Base-by-base conservation (phyloP, 371 early-diverging fungal genomes). In the Dinochytrium kinnereticum region DNA sequence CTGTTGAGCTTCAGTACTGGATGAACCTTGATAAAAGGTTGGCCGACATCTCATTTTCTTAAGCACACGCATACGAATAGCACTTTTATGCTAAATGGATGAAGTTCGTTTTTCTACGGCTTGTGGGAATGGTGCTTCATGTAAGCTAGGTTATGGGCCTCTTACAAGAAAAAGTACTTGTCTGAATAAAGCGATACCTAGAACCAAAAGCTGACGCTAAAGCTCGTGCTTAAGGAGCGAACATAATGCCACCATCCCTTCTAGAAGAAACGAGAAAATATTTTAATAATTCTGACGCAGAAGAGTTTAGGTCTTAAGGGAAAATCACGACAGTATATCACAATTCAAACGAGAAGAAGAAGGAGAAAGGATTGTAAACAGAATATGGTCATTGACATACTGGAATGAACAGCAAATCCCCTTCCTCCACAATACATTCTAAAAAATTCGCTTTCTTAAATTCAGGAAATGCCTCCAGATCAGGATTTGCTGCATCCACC, bases 211-310 rank as follows among this genome's bases (percentile, higher is more conserved):
- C 94, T 94, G 3, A 95, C 90, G 71, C 94, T 93, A 65, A 93
- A 91, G 73, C 94, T 93, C 1, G 84, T 84, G 21, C 85, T 88
- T 36, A 95, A 80, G 1, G 95, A 92, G 57, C 91, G 88, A 36
- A 97, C 91, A 79, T 91, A 93, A 80, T 97, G 97, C 97, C 97
- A 97, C 91, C 94, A 95, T 33, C 86, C 84, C 59, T 91, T 86
- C 93, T 90, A 1, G 40, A 17, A 13, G 24, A 21, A n/a, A 24
- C 44, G n/a, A n/a, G n/a, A n/a, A n/a, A n/a, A n/a, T n/a, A n/a
- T n/a, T n/a, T n/a, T n/a, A n/a, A n/a, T n/a, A n/a, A n/a, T n/a
- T n/a, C n/a, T n/a, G n/a, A n/a, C n/a, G n/a, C n/a, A n/a, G n/a
- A n/a, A n/a, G n/a, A n/a, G n/a, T n/a, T n/a, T n/a, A n/a, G n/a